A percentile compares a stretch with the other conserved stretches of the same genome.
phyloP scores from a whole-genome alignment of 345 rosid species.

The Adansonia digitata region DNA sequence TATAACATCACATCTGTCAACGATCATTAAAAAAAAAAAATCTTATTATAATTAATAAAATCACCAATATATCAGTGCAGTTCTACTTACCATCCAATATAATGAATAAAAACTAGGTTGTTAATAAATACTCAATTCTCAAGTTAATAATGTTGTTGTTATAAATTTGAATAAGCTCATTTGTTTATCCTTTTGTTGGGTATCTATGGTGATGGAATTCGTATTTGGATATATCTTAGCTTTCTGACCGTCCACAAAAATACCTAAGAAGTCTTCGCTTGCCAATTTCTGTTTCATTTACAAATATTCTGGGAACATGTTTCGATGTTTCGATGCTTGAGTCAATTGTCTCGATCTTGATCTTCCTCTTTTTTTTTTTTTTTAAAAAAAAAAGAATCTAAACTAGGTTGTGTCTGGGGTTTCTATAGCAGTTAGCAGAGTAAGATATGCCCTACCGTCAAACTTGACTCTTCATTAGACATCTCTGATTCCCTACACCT shows the following conservation, averaged over 20 bases:
- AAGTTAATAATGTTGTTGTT: background rate
- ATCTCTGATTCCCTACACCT: background rate
- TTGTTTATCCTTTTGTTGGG: background rate
- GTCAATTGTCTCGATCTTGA: background rate
- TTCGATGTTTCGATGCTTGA: background rate
- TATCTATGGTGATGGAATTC: background rate
- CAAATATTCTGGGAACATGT: background rate
- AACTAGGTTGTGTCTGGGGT: background rate
- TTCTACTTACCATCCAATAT: no score
- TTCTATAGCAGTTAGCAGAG: background rate
- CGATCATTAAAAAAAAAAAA: no score
- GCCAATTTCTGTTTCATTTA: background rate
- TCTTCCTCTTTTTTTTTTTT: background rate
- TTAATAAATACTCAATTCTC: no score
- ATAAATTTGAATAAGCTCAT: background rate
- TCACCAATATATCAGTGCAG: no score
- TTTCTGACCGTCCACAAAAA: background rate
- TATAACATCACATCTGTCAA: no score
- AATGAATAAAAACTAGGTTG: no score
- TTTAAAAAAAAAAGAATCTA: no score
- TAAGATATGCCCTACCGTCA: background rate
- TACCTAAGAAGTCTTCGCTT: background rate
- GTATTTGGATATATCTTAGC: conserved; percentile 2
- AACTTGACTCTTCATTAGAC: background rate
- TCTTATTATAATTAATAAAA: no score